Evolutionary conservation across 2,329 filamentous ascomycete genomes (phyloP).

Genomic region (Aspergillus candidus): DNA sequence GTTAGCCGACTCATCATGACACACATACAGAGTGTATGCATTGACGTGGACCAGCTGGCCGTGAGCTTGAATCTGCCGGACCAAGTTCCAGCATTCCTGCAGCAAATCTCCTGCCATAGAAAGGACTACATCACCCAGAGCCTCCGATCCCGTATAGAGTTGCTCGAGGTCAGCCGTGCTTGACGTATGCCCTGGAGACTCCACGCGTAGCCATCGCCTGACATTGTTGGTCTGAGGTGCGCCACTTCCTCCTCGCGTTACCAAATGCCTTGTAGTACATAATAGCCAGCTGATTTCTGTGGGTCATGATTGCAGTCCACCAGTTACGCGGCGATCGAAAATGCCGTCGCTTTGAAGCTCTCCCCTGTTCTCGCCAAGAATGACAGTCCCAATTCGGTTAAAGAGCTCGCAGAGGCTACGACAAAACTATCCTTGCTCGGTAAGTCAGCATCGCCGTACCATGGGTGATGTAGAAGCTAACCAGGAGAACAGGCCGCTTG

Average conservation of each 20-base stretch:
- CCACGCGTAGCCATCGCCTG: conserved; percentile 14
- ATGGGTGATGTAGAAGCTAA: too few relatives aligned
- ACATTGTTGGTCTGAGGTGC: conserved; percentile 13
- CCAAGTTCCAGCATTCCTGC: conserved; percentile 9
- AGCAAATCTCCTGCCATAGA: conserved; percentile 7
- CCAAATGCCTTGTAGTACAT: background rate
- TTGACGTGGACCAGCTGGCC: conserved; percentile 6
- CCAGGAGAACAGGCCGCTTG: conserved; percentile 7
- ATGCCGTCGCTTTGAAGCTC: conserved; percentile 12
- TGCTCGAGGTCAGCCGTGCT: conserved; percentile 15
- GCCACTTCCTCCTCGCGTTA: background rate
- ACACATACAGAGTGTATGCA: too few relatives aligned
- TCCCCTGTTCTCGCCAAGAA: conserved; percentile 8
- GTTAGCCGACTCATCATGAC: too few relatives aligned
- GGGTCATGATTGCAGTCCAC: conserved; percentile 6
- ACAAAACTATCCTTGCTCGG: conserved; percentile 10
- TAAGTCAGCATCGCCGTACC: background rate
- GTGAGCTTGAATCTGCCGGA: conserved; percentile 11
- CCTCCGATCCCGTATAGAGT: conserved; percentile 7
- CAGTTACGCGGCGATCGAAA: conserved; percentile 13
- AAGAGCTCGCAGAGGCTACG: conserved; percentile 10
- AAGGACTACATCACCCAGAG: conserved; percentile 4
- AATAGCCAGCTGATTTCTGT: background rate
- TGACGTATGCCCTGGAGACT: conserved; percentile 13
- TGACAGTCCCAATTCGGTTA: conserved; percentile 10